These are phyloP conservation scores for Acanthamoeba sp. DNA, from an alignment of 208 protist genomes.

Conservation along the genomic window DNA sequence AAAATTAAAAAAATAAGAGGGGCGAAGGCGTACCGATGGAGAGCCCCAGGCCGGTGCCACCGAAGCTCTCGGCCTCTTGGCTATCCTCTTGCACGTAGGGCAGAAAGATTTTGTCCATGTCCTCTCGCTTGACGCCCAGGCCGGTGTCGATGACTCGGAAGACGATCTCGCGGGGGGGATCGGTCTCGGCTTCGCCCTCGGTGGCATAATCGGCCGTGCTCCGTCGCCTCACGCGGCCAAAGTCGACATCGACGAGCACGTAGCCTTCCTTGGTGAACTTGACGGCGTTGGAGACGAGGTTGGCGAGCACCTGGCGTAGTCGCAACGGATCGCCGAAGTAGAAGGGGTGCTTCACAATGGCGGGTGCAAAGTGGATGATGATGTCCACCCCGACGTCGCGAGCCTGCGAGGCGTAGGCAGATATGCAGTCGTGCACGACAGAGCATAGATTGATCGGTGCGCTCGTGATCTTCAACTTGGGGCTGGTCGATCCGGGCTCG, in stretches of 20 bases:
- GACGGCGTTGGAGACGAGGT: constrained; percentile 4
- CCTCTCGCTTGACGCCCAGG: constrained; percentile 25
- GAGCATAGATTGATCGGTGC: constrained; percentile 1
- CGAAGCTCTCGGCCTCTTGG: constrained; percentile 21
- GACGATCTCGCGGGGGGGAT: constrained; percentile 9
- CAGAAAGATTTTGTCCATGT: constrained; percentile 33
- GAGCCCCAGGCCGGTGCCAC: constrained; percentile 28
- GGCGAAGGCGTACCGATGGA: not conserved
- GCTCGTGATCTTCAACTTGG: constrained; percentile 57
- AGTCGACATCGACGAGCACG: constrained; percentile 61
- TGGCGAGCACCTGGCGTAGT: constrained; percentile 22
- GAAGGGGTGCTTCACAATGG: constrained; percentile 40
- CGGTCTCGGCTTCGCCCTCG: not conserved
- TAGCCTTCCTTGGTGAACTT: constrained; percentile 65
- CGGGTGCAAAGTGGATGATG: constrained; percentile 23
- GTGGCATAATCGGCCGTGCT: not conserved
- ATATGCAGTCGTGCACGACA: constrained; percentile 26
- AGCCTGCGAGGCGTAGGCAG: constrained; percentile 43
- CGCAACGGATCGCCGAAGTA: constrained; percentile 42
- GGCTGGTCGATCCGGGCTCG: not conserved
- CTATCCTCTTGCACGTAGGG: constrained; percentile 48
- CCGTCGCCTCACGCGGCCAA: constrained; percentile 9
- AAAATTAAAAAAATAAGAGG: not conserved
- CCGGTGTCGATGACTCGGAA: constrained; percentile 61
- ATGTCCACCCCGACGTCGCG: constrained; percentile 23